Percentiles rank a stretch among this genome's conserved stretches.
Conservation (phyloP, 1,139 yeast genomes). For the Suhomyces ambrosiae region DNA sequence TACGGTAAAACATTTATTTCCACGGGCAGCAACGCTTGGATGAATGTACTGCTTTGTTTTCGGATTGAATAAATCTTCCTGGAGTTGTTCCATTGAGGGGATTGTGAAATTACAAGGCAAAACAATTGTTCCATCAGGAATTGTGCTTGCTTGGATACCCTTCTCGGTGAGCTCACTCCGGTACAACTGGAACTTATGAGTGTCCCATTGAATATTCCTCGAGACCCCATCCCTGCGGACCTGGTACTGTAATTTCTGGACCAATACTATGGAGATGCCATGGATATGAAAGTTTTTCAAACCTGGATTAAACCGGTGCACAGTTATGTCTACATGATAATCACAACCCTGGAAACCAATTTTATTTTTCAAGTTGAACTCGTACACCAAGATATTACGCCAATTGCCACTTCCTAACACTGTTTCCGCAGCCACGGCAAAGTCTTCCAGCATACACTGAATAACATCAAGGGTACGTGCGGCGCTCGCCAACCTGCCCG, state of each 20-base stretch:
- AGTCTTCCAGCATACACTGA: constrained; percentile 15
- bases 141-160: constrained; percentile 5
- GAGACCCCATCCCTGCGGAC: constrained; percentile 4
- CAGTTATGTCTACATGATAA: constrained; percentile 9
- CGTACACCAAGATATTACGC: constrained; percentile 22
- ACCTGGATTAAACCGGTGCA: constrained; percentile 13
- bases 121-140: constrained; percentile 4
- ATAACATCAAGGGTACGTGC: constrained; percentile 7
- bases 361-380: constrained; percentile 19
- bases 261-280: constrained; percentile 13
- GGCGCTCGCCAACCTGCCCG: background rate
- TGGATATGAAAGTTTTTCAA: constrained; percentile 15
- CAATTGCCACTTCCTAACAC: constrained; percentile 20
- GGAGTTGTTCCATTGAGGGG: constrained; percentile 3
- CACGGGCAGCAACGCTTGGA: constrained; percentile 13
- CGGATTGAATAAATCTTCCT: background rate
- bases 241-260: constrained; percentile 13
- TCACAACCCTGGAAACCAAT: constrained; percentile 18
- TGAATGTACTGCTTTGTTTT: constrained; percentile 13
- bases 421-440: constrained; percentile 9
- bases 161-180: constrained; percentile 8
- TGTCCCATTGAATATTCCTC: constrained; percentile 12
- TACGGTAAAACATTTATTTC: constrained; percentile 14
- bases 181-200: constrained; percentile 13
- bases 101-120: constrained; percentile 1